phyloP scores from a whole-genome alignment of 2,329 filamentous ascomycete species.

The Raffaelea arxii region DNA sequence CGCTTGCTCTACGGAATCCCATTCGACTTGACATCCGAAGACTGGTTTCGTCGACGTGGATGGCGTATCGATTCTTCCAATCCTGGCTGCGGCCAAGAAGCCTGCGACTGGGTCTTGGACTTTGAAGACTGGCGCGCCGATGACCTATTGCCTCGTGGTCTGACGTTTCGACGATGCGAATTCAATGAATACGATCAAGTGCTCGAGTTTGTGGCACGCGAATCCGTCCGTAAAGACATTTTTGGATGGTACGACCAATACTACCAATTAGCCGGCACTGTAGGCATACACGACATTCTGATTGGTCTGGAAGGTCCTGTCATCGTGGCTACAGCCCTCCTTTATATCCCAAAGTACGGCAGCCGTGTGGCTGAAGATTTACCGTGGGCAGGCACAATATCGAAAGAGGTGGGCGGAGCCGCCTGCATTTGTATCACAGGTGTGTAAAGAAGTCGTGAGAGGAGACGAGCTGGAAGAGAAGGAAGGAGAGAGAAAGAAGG shows the following conservation, averaged over 20 bases:
- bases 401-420: conserved; percentile 43
- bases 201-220: conserved; percentile 38
- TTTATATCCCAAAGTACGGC: conserved; percentile 37
- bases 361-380: conserved; percentile 39
- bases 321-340: conserved; percentile 44
- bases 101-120: conserved; percentile 44
- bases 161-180: conserved; percentile 35
- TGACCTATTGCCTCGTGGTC: conserved; percentile 26
- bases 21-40: conserved; percentile 27
- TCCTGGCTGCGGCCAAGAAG: conserved; percentile 37
- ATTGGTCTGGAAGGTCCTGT: conserved; percentile 37
- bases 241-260: conserved; percentile 54
- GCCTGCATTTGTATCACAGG: conserved; percentile 51
- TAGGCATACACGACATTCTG: conserved; percentile 42
- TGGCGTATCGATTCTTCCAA: conserved; percentile 37
- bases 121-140: conserved; percentile 38
- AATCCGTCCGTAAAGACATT: conserved; percentile 33
- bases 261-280: conserved; percentile 36
- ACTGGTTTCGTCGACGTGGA: conserved; percentile 45
- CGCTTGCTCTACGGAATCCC: conserved; percentile 47
- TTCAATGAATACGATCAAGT: conserved; percentile 36
- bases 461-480: neutral
- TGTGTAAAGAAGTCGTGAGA: conserved; percentile 15
- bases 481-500: neutral
- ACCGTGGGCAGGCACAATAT: conserved; percentile 44